phyloP scores from a whole-genome alignment of 768 basidiomycete species.

The Tricholoma hemisulphureum region DNA sequence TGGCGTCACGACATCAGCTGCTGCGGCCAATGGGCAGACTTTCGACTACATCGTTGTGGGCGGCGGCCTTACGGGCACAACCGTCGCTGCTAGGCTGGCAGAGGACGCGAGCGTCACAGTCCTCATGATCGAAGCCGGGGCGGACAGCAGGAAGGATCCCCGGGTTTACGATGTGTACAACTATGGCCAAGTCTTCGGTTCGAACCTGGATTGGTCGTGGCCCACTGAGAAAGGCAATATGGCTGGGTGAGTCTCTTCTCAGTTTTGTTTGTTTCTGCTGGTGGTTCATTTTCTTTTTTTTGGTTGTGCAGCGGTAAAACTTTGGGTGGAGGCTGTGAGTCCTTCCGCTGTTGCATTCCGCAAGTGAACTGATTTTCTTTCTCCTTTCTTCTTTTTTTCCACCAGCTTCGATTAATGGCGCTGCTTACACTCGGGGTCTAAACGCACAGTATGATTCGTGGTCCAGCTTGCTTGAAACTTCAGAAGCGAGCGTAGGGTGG shows the following conservation, averaged over 20 bases:
- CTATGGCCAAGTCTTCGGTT: conserved; percentile 41
- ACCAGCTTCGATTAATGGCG: conserved; percentile 49
- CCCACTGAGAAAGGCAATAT: conserved; percentile 42
- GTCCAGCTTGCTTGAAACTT: conserved; percentile 35
- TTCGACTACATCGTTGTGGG: conserved; percentile 49
- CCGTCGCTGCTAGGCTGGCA: conserved; percentile 47
- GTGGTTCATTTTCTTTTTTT: not conserved
- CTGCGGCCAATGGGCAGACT: conserved; percentile 33
- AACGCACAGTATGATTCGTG: conserved; percentile 46
- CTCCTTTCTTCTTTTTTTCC: not conserved
- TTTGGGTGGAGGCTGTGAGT: conserved; percentile 41
- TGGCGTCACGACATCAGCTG: conserved; percentile 33
- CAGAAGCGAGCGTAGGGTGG: conserved; percentile 45
- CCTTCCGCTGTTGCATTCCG: not conserved
- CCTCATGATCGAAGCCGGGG: conserved; percentile 52
- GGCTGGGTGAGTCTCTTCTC: conserved; percentile 34
- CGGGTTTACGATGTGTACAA: conserved; percentile 46
- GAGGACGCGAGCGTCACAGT: conserved; percentile 44
- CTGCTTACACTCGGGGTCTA: conserved; percentile 42
- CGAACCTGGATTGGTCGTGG: conserved; percentile 47
- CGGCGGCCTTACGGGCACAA: conserved; percentile 46
- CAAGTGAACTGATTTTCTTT: not conserved
- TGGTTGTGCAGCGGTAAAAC: conserved; percentile 42
- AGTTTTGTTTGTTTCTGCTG: not conserved
- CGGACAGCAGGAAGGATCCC: conserved; percentile 43